phyloP scores from a whole-genome alignment of 805 yeast species.

The Ogataea parapolymorpha region DNA sequence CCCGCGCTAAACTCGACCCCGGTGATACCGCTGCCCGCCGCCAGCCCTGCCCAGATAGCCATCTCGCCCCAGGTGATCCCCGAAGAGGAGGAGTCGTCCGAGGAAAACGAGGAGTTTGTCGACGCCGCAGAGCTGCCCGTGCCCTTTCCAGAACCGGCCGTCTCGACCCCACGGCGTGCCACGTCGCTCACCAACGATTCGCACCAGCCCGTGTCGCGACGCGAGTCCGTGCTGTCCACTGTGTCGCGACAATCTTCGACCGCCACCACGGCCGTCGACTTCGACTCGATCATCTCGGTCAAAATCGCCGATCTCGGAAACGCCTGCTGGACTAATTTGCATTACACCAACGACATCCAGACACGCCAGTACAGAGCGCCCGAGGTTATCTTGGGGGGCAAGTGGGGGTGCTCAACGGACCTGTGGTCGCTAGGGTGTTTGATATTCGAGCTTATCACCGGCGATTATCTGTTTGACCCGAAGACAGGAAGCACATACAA shows the following conservation, averaged over 20 bases:
- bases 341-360: conserved; percentile 66
- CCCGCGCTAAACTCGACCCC: conserved; percentile 1
- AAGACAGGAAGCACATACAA: conserved; percentile 43
- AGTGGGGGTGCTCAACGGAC: conserved; percentile 64
- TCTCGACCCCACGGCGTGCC: conserved; percentile 12
- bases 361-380: conserved; percentile 68
- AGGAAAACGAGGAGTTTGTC: conserved; percentile 23
- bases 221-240: conserved; percentile 15
- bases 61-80: conserved; percentile 13
- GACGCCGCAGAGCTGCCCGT: conserved; percentile 26
- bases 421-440: conserved; percentile 60
- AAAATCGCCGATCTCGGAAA: conserved; percentile 71
- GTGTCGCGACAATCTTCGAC: conserved; percentile 14
- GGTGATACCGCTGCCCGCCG: background rate
- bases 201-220: conserved; percentile 9
- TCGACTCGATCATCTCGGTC: conserved; percentile 38
- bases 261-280: conserved; percentile 15
- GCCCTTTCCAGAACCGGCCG: conserved; percentile 16
- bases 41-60: background rate
- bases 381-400: conserved; percentile 54
- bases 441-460: conserved; percentile 56
- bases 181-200: conserved; percentile 11
- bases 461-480: conserved; percentile 64
- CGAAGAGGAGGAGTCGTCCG: conserved; percentile 17
- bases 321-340: conserved; percentile 61